Conservation (phyloP, 177 flowering plant genomes). For the Vitis hybrid region DNA sequence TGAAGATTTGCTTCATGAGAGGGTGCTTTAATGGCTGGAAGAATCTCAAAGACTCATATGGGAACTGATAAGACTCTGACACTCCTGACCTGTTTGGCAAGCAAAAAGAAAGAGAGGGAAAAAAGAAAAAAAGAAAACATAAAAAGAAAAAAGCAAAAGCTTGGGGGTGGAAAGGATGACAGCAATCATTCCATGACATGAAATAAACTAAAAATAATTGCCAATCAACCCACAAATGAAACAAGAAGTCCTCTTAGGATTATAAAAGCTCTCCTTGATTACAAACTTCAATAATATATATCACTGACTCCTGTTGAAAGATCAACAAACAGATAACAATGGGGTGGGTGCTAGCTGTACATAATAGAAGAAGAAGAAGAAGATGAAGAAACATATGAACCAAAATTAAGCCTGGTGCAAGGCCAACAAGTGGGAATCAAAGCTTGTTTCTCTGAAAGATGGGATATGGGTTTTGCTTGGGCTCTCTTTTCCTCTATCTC, state of each 20-base stretch:
- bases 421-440: too few relatives aligned
- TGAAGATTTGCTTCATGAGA: constrained; percentile 2
- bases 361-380: too few relatives aligned
- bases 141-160: neutral
- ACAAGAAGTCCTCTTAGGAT: too few relatives aligned
- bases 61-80: constrained; percentile 27
- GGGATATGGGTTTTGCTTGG: neutral
- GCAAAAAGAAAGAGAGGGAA: neutral
- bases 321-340: too few relatives aligned
- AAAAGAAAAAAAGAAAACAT: constrained; percentile 1
- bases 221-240: constrained; percentile 11
- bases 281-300: too few relatives aligned
- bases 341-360: too few relatives aligned
- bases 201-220: neutral
- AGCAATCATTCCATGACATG: constrained; percentile 26
- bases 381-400: too few relatives aligned
- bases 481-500: neutral
- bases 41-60: constrained; percentile 22
- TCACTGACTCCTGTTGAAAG: too few relatives aligned
- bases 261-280: too few relatives aligned
- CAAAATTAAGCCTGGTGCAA: too few relatives aligned
- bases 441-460: neutral
- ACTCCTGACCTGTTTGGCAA: constrained; percentile 20
- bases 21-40: constrained; percentile 20
- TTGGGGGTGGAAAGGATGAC: constrained; percentile 19